These are phyloP conservation scores for Ustilago shanxiensis DNA, from an alignment of 1,284 basidiomycete genomes.

Conservation along the genomic window DNA sequence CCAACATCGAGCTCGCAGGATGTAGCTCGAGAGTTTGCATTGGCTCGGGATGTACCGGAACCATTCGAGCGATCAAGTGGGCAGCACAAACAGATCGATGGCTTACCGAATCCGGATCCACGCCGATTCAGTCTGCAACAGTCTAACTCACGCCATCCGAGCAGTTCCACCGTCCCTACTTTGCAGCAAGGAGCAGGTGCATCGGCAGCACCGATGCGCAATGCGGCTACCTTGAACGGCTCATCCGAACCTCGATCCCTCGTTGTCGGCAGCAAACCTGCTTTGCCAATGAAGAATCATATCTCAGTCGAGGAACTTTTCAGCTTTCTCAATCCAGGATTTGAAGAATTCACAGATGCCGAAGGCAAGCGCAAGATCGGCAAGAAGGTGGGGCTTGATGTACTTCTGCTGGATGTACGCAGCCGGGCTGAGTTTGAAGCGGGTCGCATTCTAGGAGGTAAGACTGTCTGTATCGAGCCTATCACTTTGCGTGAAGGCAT, in stretches of 20 bases:
- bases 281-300: slow-evolving; percentile 51
- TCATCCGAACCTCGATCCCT: slow-evolving; percentile 26
- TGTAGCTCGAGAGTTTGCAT: slow-evolving; percentile 46
- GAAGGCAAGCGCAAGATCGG: slow-evolving; percentile 54
- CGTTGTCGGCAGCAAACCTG: slow-evolving; percentile 50
- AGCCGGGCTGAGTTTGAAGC: slow-evolving; percentile 80
- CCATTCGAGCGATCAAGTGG: slow-evolving; percentile 28
- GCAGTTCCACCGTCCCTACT: slow-evolving; percentile 20
- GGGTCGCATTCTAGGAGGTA: slow-evolving; percentile 79
- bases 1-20: slow-evolving; percentile 38
- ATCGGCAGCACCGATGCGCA: slow-evolving; percentile 22
- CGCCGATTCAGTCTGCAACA: slow-evolving; percentile 35
- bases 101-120: slow-evolving; percentile 32
- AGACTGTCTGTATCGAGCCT: slow-evolving; percentile 83
- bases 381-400: slow-evolving; percentile 48
- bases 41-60: slow-evolving; percentile 52
- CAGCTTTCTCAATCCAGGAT: slow-evolving; percentile 63
- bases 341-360: slow-evolving; percentile 56
- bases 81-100: slow-evolving; percentile 26
- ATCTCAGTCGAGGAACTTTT: slow-evolving; percentile 65
- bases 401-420: slow-evolving; percentile 86
- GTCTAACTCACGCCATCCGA: slow-evolving; percentile 14
- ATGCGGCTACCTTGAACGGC: slow-evolving; percentile 1
- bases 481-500: slow-evolving; percentile 53
- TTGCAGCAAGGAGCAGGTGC: too few relatives aligned